Evolutionary conservation across 805 yeast species (phyloP).

Genomic region (Candida montana): DNA sequence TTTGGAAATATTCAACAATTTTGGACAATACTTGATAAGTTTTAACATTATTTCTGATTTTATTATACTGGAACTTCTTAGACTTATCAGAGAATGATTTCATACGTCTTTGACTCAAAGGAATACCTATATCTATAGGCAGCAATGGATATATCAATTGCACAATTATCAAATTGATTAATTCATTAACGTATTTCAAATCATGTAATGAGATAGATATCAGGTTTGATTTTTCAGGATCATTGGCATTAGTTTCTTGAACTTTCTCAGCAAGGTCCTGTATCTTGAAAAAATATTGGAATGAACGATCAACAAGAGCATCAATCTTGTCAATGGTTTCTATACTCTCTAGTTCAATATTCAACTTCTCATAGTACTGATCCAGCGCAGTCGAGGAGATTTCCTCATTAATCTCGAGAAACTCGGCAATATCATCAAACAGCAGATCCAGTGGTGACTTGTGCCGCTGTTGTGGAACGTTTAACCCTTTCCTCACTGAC

Average conservation of each 20-base stretch:
- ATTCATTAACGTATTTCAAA: slow-evolving; percentile 62
- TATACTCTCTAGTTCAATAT: background rate
- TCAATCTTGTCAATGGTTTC: slow-evolving; percentile 1
- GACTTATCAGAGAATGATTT: slow-evolving; percentile 37
- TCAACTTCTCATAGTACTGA: slow-evolving; percentile 6
- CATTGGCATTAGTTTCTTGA: slow-evolving; percentile 3
- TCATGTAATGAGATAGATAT: slow-evolving; percentile 78
- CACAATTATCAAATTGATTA: slow-evolving; percentile 59
- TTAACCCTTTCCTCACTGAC: slow-evolving; percentile 17
- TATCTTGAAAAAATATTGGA: slow-evolving; percentile 11
- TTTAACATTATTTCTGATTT: slow-evolving; percentile 4
- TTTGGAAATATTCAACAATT: slow-evolving; percentile 20
- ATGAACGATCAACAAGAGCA: slow-evolving; percentile 4
- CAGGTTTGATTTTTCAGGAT: slow-evolving; percentile 20
- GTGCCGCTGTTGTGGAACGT: slow-evolving; percentile 28
- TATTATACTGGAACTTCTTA: slow-evolving; percentile 15
- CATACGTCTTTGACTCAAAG: slow-evolving; percentile 53
- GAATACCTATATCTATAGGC: slow-evolving; percentile 54
- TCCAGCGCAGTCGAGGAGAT: slow-evolving; percentile 9
- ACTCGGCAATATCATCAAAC: slow-evolving; percentile 22
- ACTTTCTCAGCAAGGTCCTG: slow-evolving; percentile 13
- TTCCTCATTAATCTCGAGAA: slow-evolving; percentile 19
- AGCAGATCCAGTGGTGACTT: slow-evolving; percentile 29
- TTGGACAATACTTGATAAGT: background rate
- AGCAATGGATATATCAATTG: slow-evolving; percentile 69